Evolutionary conservation across 2,329 filamentous ascomycete species (phyloP).

Genomic region (Cladosporium oxysporum): DNA sequence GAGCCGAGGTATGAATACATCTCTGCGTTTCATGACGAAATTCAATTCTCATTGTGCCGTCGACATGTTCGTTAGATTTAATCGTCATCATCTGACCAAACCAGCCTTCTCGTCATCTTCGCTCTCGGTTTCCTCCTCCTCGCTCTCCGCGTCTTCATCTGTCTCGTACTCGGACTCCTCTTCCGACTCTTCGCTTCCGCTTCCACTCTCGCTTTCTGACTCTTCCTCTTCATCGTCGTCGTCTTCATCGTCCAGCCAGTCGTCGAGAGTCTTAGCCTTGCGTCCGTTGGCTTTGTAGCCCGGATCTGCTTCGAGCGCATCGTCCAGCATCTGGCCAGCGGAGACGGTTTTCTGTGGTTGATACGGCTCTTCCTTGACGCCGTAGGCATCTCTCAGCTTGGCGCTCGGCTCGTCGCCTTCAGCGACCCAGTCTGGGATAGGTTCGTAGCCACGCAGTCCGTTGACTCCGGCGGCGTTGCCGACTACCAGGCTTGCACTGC

Average conservation of each 20-base stretch:
- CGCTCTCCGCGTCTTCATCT: neutral
- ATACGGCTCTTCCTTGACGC: slow-evolving; percentile 41
- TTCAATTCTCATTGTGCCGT: neutral
- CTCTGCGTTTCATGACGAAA: neutral
- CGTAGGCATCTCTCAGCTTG: slow-evolving; percentile 65
- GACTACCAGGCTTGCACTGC: slow-evolving; percentile 82
- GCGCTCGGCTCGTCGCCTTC: slow-evolving; percentile 78
- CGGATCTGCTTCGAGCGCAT: slow-evolving; percentile 48
- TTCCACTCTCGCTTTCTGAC: slow-evolving; percentile 48
- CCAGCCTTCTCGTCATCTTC: slow-evolving; percentile 41
- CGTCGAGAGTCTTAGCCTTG: slow-evolving; percentile 80
- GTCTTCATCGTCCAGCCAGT: slow-evolving; percentile 79
- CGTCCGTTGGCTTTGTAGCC: slow-evolving; percentile 54
- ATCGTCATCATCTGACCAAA: slow-evolving; percentile 40
- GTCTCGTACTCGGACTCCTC: slow-evolving; percentile 52
- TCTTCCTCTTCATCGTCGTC: slow-evolving; percentile 50
- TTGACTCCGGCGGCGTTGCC: slow-evolving; percentile 73
- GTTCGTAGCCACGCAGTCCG: slow-evolving; percentile 75
- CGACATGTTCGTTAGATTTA: neutral
- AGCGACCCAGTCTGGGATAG: slow-evolving; percentile 81
- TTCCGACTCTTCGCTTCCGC: slow-evolving; percentile 38
- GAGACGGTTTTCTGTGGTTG: slow-evolving; percentile 45
- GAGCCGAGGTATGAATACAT: neutral
- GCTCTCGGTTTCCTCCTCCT: slow-evolving; percentile 40
- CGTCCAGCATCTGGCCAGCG: slow-evolving; percentile 66